These are phyloP conservation scores for Chrysopogon serrulatus DNA, from an alignment of 176 grass and related monocot species.

Conservation along the genomic window DNA sequence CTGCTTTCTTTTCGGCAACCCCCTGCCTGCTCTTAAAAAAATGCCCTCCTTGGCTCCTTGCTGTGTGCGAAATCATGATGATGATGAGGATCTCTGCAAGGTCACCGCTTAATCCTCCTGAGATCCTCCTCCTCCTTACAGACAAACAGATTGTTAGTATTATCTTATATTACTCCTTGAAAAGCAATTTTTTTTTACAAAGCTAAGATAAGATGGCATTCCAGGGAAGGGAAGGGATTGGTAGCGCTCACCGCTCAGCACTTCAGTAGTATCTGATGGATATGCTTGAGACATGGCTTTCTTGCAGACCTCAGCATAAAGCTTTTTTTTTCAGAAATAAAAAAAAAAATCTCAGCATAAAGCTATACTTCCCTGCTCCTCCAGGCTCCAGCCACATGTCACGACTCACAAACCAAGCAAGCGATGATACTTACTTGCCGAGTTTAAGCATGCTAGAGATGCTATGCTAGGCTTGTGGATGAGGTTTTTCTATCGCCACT, in stretches of 20 bases:
- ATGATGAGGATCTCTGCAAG: neutral
- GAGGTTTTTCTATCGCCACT: neutral
- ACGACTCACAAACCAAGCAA: neutral
- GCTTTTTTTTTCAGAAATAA: too few relatives aligned
- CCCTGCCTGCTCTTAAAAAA: too few relatives aligned
- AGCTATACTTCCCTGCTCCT: neutral
- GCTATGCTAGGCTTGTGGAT: neutral
- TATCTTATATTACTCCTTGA: too few relatives aligned
- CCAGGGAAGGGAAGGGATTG: neutral
- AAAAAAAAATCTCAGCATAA: neutral
- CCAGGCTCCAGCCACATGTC: neutral
- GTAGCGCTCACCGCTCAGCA: neutral
- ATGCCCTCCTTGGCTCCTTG: neutral
- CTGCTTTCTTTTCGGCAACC: neutral
- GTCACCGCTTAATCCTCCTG: neutral
- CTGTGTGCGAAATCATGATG: neutral
- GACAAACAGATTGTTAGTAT: neutral
- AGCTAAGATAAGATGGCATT: neutral
- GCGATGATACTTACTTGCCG: neutral
- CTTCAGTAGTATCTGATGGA: neutral
- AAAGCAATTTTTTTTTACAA: too few relatives aligned
- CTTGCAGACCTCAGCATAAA: neutral
- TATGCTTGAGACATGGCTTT: neutral
- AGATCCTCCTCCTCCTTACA: neutral
- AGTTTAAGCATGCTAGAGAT: neutral